Conservation (phyloP, 164 flowering plant species). For the Nymphaea colorata region DNA sequence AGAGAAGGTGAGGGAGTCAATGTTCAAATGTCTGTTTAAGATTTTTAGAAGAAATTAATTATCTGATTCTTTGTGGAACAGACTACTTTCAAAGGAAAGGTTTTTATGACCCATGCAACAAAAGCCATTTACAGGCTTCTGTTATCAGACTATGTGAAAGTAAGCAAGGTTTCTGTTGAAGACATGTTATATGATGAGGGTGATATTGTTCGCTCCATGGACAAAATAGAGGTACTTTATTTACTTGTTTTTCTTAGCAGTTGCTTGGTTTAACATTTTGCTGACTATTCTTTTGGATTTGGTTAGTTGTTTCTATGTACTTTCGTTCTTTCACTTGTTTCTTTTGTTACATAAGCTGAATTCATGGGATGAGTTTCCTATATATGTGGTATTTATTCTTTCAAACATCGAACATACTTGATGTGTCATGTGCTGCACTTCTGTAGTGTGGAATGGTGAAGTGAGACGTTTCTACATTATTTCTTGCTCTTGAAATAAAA, state of each 20-base stretch:
- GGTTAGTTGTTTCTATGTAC: no score
- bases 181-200: slow-evolving; percentile 45
- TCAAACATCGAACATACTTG: no score
- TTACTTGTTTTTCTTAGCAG: background rate
- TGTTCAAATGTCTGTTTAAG: background rate
- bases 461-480: no score
- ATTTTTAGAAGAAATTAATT: background rate
- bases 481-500: no score
- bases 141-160: slow-evolving; percentile 30
- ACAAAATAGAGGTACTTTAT: slow-evolving; percentile 67
- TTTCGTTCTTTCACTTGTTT: no score
- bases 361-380: no score
- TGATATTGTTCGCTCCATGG: slow-evolving; percentile 89
- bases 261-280: background rate
- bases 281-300: background rate
- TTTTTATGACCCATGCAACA: slow-evolving; percentile 48
- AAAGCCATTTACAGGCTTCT: slow-evolving; percentile 79
- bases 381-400: no score
- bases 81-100: slow-evolving; percentile 95
- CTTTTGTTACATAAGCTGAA: no score
- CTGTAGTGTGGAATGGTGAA: no score
- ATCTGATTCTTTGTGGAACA: slow-evolving; percentile 10
- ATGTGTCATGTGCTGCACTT: no score
- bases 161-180: slow-evolving; percentile 72
- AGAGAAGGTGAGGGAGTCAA: slow-evolving; percentile 46